Evolutionary conservation across 768 basidiomycete species (phyloP).

Genomic region (Pisolithus orientalis): DNA sequence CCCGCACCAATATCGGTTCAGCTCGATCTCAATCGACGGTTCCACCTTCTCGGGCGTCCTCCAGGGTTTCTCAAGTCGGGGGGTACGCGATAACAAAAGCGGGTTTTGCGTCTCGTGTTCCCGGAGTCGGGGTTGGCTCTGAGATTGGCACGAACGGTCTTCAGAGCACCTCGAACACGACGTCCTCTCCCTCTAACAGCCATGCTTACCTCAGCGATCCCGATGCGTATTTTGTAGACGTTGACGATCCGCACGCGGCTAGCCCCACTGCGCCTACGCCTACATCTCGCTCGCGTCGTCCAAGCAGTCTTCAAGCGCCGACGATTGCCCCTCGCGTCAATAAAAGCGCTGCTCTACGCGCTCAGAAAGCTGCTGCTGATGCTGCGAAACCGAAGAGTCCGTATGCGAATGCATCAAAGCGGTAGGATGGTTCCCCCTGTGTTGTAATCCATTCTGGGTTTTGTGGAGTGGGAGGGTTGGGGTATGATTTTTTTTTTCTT

Average conservation of each 20-base stretch:
- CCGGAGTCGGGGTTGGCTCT: slow-evolving; percentile 10
- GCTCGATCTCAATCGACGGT: slow-evolving; percentile 8
- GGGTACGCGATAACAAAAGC: slow-evolving; percentile 10
- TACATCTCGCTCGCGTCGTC: slow-evolving; percentile 33
- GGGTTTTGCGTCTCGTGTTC: slow-evolving; percentile 20
- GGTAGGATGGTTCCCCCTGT: slow-evolving; percentile 6
- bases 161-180: slow-evolving; percentile 20
- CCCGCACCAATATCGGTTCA: slow-evolving; percentile 5
- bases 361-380: slow-evolving; percentile 51
- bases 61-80: slow-evolving; percentile 30
- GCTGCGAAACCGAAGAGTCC: slow-evolving; percentile 27
- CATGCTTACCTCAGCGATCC: slow-evolving; percentile 13
- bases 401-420: slow-evolving; percentile 26
- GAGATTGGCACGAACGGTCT: slow-evolving; percentile 16
- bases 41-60: slow-evolving; percentile 35
- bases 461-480: slow-evolving; percentile 9
- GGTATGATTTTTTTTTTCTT: too few relatives aligned
- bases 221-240: slow-evolving; percentile 3
- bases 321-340: slow-evolving; percentile 66
- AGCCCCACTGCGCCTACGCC: slow-evolving; percentile 21
- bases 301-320: slow-evolving; percentile 53
- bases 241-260: slow-evolving; percentile 5
- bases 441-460: background rate
- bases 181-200: background rate
- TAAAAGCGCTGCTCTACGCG: slow-evolving; percentile 64